phyloP scores from a whole-genome alignment of 306 rosid genomes.

The Rubus idaeus region DNA sequence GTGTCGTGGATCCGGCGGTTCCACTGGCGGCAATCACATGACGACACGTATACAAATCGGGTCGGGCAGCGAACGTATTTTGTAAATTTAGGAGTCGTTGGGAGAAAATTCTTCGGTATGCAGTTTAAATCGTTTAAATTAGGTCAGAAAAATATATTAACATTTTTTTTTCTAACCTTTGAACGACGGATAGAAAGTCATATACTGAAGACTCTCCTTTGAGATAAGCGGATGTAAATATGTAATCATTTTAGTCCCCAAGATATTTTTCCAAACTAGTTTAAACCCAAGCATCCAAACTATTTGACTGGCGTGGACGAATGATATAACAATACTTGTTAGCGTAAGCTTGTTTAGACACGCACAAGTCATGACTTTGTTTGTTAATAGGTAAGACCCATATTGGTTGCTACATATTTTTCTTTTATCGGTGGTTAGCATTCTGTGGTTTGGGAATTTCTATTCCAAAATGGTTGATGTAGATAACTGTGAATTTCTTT shows the following conservation, averaged over 20 bases:
- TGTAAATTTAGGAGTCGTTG: too few relatives aligned
- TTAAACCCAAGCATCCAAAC: neutral
- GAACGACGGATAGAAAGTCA: too few relatives aligned
- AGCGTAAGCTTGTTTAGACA: neutral
- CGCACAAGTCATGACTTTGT: neutral
- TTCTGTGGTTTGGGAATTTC: neutral
- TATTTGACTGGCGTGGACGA: neutral
- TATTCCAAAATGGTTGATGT: neutral
- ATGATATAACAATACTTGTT: neutral
- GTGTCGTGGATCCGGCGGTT: too few relatives aligned
- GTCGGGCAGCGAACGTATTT: too few relatives aligned
- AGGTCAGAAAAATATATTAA: too few relatives aligned
- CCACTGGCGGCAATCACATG: too few relatives aligned
- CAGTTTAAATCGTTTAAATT: too few relatives aligned
- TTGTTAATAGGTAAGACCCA: neutral
- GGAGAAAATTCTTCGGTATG: too few relatives aligned
- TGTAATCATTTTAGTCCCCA: neutral
- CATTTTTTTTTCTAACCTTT: too few relatives aligned
- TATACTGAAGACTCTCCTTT: too few relatives aligned
- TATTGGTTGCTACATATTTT: neutral
- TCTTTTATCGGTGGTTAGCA: neutral
- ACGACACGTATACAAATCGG: too few relatives aligned
- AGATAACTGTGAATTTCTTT: slow-evolving; percentile 2
- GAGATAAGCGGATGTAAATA: neutral
- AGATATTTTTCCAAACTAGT: neutral